Evolutionary conservation across 1,284 basidiomycete species (phyloP), one percentile per base, ranked within the genome.

Genomic region (Apiotrichum veenhuisii): DNA sequence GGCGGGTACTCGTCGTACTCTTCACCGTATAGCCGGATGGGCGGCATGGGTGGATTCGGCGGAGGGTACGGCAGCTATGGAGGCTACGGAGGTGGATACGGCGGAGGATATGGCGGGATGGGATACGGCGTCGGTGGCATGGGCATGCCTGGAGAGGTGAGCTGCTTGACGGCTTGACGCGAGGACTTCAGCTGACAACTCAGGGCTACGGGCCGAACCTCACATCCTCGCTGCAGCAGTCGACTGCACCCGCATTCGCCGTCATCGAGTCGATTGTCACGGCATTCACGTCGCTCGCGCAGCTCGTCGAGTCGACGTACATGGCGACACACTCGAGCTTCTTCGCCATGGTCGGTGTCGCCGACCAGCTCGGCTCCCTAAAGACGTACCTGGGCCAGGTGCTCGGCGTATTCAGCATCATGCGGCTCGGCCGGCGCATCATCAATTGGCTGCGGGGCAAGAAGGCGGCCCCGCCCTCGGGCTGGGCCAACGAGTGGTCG

Each of bases 271-370:
- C 88, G 36, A 89, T 98, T 71, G 95, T 98, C 43, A 91, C 93
- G 63, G 96, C 95, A 2, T 97, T 98, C 76, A 85, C 88, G 0
- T 94, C 94, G 15, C 88, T 99, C 59, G 89, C 96, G 0, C 96
- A 98, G 76, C 95, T 99, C 85, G 86, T 99, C 66, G 95, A 98
- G 76, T 88, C 85, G 42, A 98, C 96, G 4, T 98, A 97, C 78
- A 92, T 98, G 88, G 96, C 96, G 4, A 99, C 96, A 0, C 96
- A 99, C 77, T 93, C 90, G 5, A 89, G 86, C 43, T 98, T 99
- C 80, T 98, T 98, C 75, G 95, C 95, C 59, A 97, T 99, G 89
- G 92, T 98, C 54, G 92, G 93, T 60, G 94, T 98, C 27, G 84
- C 94, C 40, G 95, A 99, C 71, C 96, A 98, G 74, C 89, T 99